Base-by-base conservation (phyloP, 2,329 filamentous ascomycete species). In the Fusarium pseudonygamai region DNA sequence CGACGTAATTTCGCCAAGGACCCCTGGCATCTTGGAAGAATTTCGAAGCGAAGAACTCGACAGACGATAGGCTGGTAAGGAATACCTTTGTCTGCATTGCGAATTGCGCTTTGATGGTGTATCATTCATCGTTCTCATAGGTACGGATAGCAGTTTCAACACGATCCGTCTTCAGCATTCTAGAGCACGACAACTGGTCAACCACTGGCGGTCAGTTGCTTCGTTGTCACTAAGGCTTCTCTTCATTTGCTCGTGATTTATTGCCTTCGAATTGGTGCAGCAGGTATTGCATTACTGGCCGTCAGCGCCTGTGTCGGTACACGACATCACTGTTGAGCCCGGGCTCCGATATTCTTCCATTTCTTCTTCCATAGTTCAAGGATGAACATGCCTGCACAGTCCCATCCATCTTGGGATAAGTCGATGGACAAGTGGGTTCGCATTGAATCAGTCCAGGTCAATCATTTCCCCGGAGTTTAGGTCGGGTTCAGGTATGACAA, bases 1-100 rank as follows among this genome's bases (percentile, higher is more conserved):
- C 75, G 71, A 75, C 69, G 75, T 77, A 78, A 78, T 78, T 70
- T 78, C 76, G 71, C 60, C 74, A 78, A 69, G 71, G 72, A 66
- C 61, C 49, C 58, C 66, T 65, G 43, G 67, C 26, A 66, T 47
- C 66, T 65, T 70, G 65, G 59, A 53, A 70, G 50, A 69, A 65
- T 65, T 62, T 59, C 37, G 57, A 69, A 69, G 57, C 57, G 26
- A 69, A 50, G 47, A 52, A 65, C 49, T 69, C 43, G 49, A 66
- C 57, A 24, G 62, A 46, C 12, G 68, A 59, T 66, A 47, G n/a
- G 32, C 12, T 52, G 49, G 32, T 52, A 52, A 40, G 61, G 42
- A 34, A 62, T 67, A 71, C 68, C n/a, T 61, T 16, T 22, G 36
- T 18, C 34, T 22, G 43, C 52, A 24, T 34, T 28, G 24, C 5